Conservation (phyloP, 352 stramenopile species). For the Phytophthora melonis region DNA sequence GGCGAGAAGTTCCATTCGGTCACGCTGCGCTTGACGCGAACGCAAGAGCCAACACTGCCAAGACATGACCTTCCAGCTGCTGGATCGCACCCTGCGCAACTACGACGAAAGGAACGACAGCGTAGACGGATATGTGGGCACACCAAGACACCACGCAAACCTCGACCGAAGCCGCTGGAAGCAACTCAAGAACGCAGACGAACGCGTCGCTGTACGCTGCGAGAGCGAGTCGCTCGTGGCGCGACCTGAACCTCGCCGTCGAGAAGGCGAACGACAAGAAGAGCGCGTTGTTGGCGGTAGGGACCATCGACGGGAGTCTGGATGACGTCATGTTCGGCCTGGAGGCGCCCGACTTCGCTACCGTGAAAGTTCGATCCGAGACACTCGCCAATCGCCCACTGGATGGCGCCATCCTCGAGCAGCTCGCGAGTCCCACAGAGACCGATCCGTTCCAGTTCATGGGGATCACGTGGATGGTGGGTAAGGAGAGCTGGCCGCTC, state of each 20-base stretch:
- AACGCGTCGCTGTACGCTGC: conserved; percentile 18
- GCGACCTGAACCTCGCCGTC: not conserved
- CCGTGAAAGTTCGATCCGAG: conserved; percentile 19
- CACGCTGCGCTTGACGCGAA: conserved; percentile 6
- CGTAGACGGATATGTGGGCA: not conserved
- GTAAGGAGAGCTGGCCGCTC: conserved; percentile 10
- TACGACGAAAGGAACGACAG: conserved; percentile 22
- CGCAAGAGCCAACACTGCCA: conserved; percentile 9
- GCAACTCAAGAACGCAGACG: conserved; percentile 20
- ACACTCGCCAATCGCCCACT: not conserved
- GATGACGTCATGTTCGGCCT: not conserved
- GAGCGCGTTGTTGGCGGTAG: not conserved
- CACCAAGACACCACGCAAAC: conserved; percentile 7
- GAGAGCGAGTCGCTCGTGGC: not conserved
- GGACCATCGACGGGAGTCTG: not conserved
- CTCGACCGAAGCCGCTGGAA: conserved; percentile 16
- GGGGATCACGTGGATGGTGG: conserved; percentile 28
- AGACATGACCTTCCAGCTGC: conserved; percentile 20
- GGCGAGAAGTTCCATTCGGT: conserved; percentile 3
- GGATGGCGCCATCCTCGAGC: conserved; percentile 25
- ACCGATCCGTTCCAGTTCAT: conserved; percentile 40
- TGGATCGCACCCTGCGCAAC: conserved; percentile 24
- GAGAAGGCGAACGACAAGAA: not conserved
- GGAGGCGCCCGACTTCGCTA: not conserved
- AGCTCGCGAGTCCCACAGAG: conserved; percentile 26